Conservation (phyloP, 2,329 filamentous ascomycete genomes). For the Pseudocercospora vitis region DNA sequence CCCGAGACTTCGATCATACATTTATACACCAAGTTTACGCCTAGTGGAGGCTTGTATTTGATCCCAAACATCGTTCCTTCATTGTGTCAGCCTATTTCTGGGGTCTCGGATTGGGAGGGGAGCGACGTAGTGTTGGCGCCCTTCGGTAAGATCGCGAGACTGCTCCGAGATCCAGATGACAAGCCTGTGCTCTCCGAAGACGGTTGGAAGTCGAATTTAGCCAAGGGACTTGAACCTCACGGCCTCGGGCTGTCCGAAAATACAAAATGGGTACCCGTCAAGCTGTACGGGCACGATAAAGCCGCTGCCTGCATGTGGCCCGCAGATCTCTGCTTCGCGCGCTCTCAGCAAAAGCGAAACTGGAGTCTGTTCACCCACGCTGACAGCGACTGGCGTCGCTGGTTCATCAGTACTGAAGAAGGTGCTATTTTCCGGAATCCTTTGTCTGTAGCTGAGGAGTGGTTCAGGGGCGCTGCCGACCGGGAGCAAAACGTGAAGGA, state of each 20-base stretch:
- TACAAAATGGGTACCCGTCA: slow-evolving; percentile 17
- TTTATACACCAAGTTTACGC: slow-evolving; percentile 18
- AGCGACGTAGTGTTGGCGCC: slow-evolving; percentile 20
- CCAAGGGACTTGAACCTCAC: slow-evolving; percentile 12
- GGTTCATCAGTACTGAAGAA: slow-evolving; percentile 24
- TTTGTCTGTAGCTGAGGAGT: slow-evolving; percentile 32
- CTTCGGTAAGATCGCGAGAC: slow-evolving; percentile 14
- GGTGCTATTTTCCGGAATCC: slow-evolving; percentile 36
- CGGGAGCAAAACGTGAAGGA: slow-evolving; percentile 25
- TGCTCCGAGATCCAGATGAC: background rate
- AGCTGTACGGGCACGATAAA: slow-evolving; percentile 9
- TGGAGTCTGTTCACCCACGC: background rate
- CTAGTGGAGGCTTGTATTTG: slow-evolving; percentile 20
- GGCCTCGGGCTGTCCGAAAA: slow-evolving; percentile 21
- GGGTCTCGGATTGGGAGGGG: background rate
- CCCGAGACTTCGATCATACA: slow-evolving; percentile 15
- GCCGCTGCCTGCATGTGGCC: slow-evolving; percentile 29
- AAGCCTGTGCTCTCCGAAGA: slow-evolving; percentile 6
- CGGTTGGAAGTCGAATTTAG: slow-evolving; percentile 18
- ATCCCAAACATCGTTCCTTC: slow-evolving; percentile 17
- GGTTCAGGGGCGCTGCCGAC: slow-evolving; percentile 28
- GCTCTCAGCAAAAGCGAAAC: background rate
- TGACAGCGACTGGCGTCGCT: slow-evolving; percentile 27
- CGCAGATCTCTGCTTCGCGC: slow-evolving; percentile 25
- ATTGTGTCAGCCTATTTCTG: slow-evolving; percentile 11